Base-by-base conservation (phyloP, 768 basidiomycete genomes). In the Boletus pseudo-olivaceus region DNA sequence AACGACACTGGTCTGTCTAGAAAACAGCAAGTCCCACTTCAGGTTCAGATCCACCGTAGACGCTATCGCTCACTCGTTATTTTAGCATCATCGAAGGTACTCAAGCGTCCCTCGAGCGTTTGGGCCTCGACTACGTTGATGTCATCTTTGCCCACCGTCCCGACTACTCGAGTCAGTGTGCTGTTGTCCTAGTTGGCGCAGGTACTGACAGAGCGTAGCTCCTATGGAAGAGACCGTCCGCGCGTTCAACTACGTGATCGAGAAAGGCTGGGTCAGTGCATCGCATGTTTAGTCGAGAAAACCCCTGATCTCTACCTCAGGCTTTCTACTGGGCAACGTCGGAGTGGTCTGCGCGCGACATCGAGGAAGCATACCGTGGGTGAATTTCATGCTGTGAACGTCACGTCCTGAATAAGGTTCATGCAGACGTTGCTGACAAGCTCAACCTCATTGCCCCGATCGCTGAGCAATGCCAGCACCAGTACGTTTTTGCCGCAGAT, bases 161-260 rank as follows among this genome's bases (percentile, higher is more conserved):
- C 23, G 80, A 80, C 59, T 63, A 59, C 35, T 62, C 69, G 1
- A 66, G 73, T 73, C 35, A 49, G 69, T 58, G 3, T 43, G 23
- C 2, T 8, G 20, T 51, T 34, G 40, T 49, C 26, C 39, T 29
- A 5, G 8, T 27, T 14, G 17, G 15, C 5, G 15, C 9, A 7
- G 20, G 15, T 33, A 30, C 57, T 61, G 34, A 69, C 11, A 14
- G 0, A 4, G 5, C 14, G 39, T 42, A 73, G 75, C 71, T 23
- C 74, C 76, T 3, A 74, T 77, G 71, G 80, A 82, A 58, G 83
- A 85, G 66, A 70, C 73, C 41, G 82, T 85, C 51, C 76, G 83
- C 29, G 81, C 80, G 1, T 83, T 85, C 73, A 81, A 79, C 69
- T 74, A 72, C 44, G 66, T 82, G 37, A 79, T 83, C 57, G 76